Evolutionary conservation across 331 rosid genomes (phyloP), one percentile per base, ranked within the genome.

Genomic region (Spiraea crenata): DNA sequence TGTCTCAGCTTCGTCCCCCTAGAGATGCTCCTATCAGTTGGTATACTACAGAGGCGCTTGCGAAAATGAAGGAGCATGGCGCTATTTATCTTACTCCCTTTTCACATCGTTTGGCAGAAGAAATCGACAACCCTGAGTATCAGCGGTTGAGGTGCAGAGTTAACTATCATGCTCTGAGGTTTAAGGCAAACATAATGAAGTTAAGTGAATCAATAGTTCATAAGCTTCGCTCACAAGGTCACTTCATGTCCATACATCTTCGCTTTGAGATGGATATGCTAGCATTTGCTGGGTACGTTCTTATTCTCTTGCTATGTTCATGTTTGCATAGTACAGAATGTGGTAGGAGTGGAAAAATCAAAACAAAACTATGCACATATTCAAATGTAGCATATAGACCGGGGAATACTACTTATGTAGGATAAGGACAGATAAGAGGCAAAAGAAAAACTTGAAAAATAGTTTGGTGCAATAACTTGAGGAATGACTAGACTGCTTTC

Each of bases 211-310:
- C 96, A 50, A 95, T 95, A 76, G 93, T 91, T 56, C 96, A 95
- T 73, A 95, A 95, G 85, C 96, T 95, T 54, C 95, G 96, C 3
- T 69, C 89, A 75, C 90, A 89, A 85, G 97, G 97, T 57, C 93
- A 83, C 82, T 91, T 86, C 80, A 91, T 95, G 87, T 95, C 99
- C 65, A 95, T 95, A 74, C 97, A 95, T 77, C 99, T 95, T 83
- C 91, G 96, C 70, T 95, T 95, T 79, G 99, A 95, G 88, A 91
- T 95, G 97, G 99, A 95, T 82, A 95, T 95, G 99, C 71, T 91
- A 88, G 84, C 99, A 79, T 95, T 95, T 85, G 99, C 99, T 61
- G 99, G 97, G 97, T 95, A 89, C 52, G 92, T 65, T 63, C 71
- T 71, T 41, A 66, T 48, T 76, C 38, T 47, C 34, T 13, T 57